Evolutionary conservation across 768 basidiomycete species (phyloP).

Genomic region (Chalciporus piperatus): DNA sequence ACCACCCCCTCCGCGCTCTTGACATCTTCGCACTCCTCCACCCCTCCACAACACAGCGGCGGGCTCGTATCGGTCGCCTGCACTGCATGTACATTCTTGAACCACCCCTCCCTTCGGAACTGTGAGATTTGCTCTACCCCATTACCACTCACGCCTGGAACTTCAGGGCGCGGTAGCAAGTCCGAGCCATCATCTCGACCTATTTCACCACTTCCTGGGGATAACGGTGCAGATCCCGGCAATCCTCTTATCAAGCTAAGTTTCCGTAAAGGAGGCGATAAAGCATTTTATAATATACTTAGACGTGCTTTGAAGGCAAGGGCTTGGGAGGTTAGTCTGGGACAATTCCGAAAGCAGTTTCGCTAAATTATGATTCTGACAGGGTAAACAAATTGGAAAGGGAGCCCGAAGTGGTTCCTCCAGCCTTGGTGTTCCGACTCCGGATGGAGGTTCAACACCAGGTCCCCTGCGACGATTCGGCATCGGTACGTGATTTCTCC

Average conservation of each 20-base stretch:
- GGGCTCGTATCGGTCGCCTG: slow-evolving; percentile 53
- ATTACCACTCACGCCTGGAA: slow-evolving; percentile 40
- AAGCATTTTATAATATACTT: slow-evolving; percentile 73
- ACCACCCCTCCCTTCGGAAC: slow-evolving; percentile 63
- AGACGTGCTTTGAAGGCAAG: slow-evolving; percentile 68
- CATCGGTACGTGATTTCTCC: slow-evolving; percentile 22
- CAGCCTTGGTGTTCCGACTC: slow-evolving; percentile 17
- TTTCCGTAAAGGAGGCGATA: slow-evolving; percentile 90
- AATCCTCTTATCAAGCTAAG: slow-evolving; percentile 72
- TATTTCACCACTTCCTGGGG: slow-evolving; percentile 42
- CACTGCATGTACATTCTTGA: slow-evolving; percentile 89
- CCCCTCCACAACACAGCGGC: slow-evolving; percentile 21
- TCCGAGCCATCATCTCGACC: slow-evolving; percentile 70
- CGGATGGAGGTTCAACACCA: slow-evolving; percentile 16
- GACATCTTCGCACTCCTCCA: slow-evolving; percentile 16
- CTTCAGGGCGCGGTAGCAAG: slow-evolving; percentile 36
- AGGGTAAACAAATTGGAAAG: slow-evolving; percentile 33
- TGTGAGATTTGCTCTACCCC: slow-evolving; percentile 89
- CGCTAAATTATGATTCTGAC: neutral
- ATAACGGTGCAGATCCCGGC: slow-evolving; percentile 25
- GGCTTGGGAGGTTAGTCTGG: slow-evolving; percentile 64
- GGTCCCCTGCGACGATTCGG: slow-evolving; percentile 23
- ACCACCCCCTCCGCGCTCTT: slow-evolving; percentile 28
- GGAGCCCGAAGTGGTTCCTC: slow-evolving; percentile 18
- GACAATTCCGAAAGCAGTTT: neutral